Percentiles rank a stretch among this genome's conserved stretches.
Evolutionary conservation across 208 protist genomes (phyloP).

Genomic region (Jaenimonas drosophilae): DNA sequence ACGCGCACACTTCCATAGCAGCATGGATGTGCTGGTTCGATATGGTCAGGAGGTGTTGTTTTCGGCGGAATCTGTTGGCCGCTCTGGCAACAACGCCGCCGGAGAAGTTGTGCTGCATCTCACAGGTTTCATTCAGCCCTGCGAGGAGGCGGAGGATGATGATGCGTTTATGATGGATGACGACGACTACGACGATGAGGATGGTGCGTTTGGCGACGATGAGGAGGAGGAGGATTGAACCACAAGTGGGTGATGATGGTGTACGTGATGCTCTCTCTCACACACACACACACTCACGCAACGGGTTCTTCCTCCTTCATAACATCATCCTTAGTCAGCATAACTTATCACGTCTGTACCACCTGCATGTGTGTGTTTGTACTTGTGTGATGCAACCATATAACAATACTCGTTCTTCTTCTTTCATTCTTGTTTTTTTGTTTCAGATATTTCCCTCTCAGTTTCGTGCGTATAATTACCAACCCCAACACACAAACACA

Average conservation of each 20-base stretch:
- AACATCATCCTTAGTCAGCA: too few relatives aligned
- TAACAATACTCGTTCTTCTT: background rate
- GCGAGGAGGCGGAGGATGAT: slow-evolving; percentile 14
- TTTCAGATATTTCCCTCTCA: background rate
- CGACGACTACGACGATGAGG: slow-evolving; percentile 2
- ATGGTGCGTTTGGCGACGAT: slow-evolving; percentile 2
- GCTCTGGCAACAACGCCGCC: slow-evolving; percentile 23
- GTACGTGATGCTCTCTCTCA: slow-evolving; percentile 2
- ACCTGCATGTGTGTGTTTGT: too few relatives aligned
- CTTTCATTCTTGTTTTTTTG: slow-evolving; percentile 3
- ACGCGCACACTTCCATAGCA: slow-evolving; percentile 38
- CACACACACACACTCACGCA: too few relatives aligned
- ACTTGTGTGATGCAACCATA: too few relatives aligned
- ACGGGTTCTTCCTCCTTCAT: too few relatives aligned
- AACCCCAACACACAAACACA: background rate
- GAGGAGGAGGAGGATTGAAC: slow-evolving; percentile 20
- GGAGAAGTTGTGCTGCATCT: too few relatives aligned
- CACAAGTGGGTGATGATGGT: slow-evolving; percentile 6
- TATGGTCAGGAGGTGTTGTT: slow-evolving; percentile 31
- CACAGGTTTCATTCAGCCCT: slow-evolving; percentile 56
- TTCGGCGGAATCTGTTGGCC: slow-evolving; percentile 19
- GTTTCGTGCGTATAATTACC: background rate
- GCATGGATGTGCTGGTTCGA: slow-evolving; percentile 55
- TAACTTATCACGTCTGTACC: too few relatives aligned
- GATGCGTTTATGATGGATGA: slow-evolving; percentile 13